Percentiles rank a stretch among this genome's conserved stretches.
Conservation (phyloP, 192 early-diverging fungal species). For the Coemansia sp. region DNA sequence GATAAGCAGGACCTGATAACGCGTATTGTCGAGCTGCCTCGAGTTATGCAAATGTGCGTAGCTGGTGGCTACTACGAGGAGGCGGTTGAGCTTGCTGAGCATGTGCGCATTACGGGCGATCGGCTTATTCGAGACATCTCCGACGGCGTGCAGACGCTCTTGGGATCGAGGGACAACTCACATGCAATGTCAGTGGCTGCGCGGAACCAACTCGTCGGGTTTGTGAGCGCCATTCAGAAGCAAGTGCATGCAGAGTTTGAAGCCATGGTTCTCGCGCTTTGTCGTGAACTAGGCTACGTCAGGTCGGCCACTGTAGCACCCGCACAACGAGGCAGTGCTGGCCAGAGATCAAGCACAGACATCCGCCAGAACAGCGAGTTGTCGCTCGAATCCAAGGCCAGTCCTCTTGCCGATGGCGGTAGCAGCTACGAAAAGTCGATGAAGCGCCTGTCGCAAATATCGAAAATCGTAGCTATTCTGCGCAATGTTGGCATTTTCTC, state of each 20-base stretch:
- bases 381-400: not conserved
- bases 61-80: constrained; percentile 54
- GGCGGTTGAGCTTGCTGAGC: constrained; percentile 52
- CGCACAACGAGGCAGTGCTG: constrained; percentile 8
- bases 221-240: constrained; percentile 37
- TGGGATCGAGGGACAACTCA: constrained; percentile 24
- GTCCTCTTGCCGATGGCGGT: not conserved
- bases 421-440: constrained; percentile 35
- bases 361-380: not conserved
- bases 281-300: constrained; percentile 38
- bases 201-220: constrained; percentile 25
- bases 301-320: constrained; percentile 2
- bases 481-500: constrained; percentile 42
- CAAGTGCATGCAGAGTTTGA: constrained; percentile 53
- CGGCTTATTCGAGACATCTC: constrained; percentile 40
- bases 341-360: not conserved
- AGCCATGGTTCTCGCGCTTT: constrained; percentile 41
- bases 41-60: constrained; percentile 56
- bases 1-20: constrained; percentile 53
- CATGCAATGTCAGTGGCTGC: constrained; percentile 4
- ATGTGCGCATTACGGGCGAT: constrained; percentile 44
- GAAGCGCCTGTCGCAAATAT: constrained; percentile 41
- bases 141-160: constrained; percentile 36
- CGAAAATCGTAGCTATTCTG: constrained; percentile 42
- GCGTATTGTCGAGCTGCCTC: constrained; percentile 52